Conservation (phyloP, 2,329 filamentous ascomycete species). For the Talaromyces islandicus region DNA sequence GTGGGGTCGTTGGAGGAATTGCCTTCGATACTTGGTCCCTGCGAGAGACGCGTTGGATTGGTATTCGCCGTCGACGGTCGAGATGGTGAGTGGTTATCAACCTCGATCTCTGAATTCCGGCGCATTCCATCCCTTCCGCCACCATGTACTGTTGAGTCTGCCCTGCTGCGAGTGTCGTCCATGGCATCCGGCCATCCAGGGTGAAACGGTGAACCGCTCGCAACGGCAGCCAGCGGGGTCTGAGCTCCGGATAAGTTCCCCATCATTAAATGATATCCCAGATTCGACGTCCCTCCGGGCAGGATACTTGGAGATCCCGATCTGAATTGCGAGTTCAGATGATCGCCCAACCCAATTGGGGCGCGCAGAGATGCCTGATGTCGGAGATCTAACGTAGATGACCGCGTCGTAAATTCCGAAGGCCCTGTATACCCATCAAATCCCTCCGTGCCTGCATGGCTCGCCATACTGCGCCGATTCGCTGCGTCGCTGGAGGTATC, state of each 20-base stretch:
- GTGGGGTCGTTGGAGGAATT: slow-evolving; percentile 16
- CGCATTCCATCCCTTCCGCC: slow-evolving; percentile 9
- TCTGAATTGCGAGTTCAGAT: slow-evolving; percentile 36
- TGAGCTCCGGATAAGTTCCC: slow-evolving; percentile 44
- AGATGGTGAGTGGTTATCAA: slow-evolving; percentile 33
- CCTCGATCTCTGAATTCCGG: slow-evolving; percentile 25
- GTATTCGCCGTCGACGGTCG: slow-evolving; percentile 40
- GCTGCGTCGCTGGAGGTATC: slow-evolving; percentile 25
- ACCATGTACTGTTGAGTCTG: not conserved
- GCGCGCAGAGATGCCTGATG: slow-evolving; percentile 30
- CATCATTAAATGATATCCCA: slow-evolving; percentile 43
- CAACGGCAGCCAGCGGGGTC: slow-evolving; percentile 43
- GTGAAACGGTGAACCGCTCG: slow-evolving; percentile 36
- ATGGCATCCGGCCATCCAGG: slow-evolving; percentile 28
- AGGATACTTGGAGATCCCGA: slow-evolving; percentile 41
- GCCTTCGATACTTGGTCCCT: slow-evolving; percentile 14
- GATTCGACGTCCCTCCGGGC: slow-evolving; percentile 44
- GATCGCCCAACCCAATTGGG: slow-evolving; percentile 30
- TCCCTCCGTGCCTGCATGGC: not conserved
- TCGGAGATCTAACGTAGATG: slow-evolving; percentile 22
- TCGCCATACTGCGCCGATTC: slow-evolving; percentile 4
- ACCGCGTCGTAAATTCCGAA: slow-evolving; percentile 24
- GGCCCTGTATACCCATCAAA: slow-evolving; percentile 16
- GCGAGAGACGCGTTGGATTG: slow-evolving; percentile 23
- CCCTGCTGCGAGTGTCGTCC: slow-evolving; percentile 6